A percentile compares a stretch with the other conserved stretches of the same genome.
phyloP scores from a whole-genome alignment of 2,329 filamentous ascomycete species.

The Ceratocystis eucalypticola region DNA sequence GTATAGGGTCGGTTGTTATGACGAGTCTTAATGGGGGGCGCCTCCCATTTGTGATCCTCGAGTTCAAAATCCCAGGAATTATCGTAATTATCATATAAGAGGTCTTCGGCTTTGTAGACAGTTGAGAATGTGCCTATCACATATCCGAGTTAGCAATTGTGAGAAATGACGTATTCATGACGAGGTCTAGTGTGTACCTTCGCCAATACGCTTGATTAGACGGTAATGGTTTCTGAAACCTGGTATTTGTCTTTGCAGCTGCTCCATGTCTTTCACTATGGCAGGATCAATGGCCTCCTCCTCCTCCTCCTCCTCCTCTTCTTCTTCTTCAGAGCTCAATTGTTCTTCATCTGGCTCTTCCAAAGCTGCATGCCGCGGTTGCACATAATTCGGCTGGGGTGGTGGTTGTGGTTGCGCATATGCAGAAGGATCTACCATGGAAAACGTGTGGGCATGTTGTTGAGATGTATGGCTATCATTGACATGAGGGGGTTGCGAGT shows the following conservation, averaged over 20 bases:
- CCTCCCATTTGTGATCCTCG: slow-evolving; percentile 52
- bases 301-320: slow-evolving; percentile 39
- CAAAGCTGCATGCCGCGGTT: slow-evolving; percentile 36
- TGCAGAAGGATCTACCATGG: slow-evolving; percentile 16
- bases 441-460: slow-evolving; percentile 14
- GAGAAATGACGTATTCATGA: not conserved
- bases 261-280: slow-evolving; percentile 76
- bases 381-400: slow-evolving; percentile 18
- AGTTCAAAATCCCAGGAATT: slow-evolving; percentile 76
- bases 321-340: slow-evolving; percentile 27
- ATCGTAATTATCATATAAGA: slow-evolving; percentile 67
- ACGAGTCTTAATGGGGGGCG: slow-evolving; percentile 41
- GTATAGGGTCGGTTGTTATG: not conserved
- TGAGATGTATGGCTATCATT: slow-evolving; percentile 7
- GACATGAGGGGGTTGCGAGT: not conserved
- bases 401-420: slow-evolving; percentile 11
- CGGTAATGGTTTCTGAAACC: slow-evolving; percentile 75
- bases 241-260: slow-evolving; percentile 66
- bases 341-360: slow-evolving; percentile 28
- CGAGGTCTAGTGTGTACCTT: slow-evolving; percentile 46
- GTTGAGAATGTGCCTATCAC: slow-evolving; percentile 90
- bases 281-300: slow-evolving; percentile 52
- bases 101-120: slow-evolving; percentile 94
- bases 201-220: slow-evolving; percentile 90
- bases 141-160: slow-evolving; percentile 18